phyloP scores from a whole-genome alignment of 2,329 filamentous ascomycete genomes.

The Aspergillus transmontanensis region DNA sequence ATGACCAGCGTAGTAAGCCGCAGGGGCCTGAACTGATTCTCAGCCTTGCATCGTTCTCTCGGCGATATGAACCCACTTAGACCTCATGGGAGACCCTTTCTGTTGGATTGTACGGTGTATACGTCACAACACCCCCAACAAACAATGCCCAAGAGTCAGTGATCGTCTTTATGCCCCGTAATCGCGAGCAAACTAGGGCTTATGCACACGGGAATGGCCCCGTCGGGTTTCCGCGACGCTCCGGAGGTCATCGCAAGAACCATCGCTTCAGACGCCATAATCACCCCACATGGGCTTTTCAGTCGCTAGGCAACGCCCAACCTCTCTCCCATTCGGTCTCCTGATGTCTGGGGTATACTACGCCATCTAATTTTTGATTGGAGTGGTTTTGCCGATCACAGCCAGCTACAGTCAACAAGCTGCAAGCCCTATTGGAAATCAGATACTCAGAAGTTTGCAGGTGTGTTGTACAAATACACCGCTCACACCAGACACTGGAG shows the following conservation, averaged over 20 bases:
- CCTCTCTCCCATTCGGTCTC: neutral
- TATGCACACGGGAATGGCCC: neutral
- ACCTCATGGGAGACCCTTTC: neutral
- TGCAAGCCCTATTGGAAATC: neutral
- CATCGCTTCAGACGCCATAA: neutral
- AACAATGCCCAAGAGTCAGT: neutral
- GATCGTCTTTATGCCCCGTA: neutral
- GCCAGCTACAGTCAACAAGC: neutral
- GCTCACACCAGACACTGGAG: neutral
- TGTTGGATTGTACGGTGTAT: neutral
- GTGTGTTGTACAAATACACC: neutral
- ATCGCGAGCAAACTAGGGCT: neutral
- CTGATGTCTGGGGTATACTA: neutral
- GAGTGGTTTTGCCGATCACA: neutral
- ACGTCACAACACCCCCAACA: neutral
- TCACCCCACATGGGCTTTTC: neutral
- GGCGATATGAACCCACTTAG: neutral
- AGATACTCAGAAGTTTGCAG: neutral
- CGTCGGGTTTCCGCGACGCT: conserved; percentile 1
- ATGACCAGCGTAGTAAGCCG: neutral
- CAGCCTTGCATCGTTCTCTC: conserved; percentile 1
- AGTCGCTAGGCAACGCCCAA: conserved; percentile 1
- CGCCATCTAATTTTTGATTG: neutral
- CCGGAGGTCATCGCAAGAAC: neutral
- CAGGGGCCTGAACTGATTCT: neutral